Base-by-base conservation (phyloP, 2,329 filamentous ascomycete species). In the Colletotrichum musae region DNA sequence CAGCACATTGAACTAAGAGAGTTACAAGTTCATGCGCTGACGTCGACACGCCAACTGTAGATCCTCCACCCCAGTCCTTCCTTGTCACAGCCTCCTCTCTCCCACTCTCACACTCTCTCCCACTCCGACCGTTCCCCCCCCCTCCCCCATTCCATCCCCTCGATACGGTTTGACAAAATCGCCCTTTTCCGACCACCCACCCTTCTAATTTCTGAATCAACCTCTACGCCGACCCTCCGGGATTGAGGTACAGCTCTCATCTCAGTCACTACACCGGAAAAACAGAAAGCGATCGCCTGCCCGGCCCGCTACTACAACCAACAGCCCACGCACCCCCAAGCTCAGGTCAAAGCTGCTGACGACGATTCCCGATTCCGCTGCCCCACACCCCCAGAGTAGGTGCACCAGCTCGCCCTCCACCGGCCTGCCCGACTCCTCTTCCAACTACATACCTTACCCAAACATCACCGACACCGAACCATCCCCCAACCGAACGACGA, bases 21-120 rank as follows among this genome's bases (percentile, higher is more conserved):
- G 70, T 64, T 58, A 73, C 72, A 73, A 73, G 70, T 79, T 81
- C 77, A 82, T 82, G 82, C 83, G 81, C 83, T 86, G 84, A 86
- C 84, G 83, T 86, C 82, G 83, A 80, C 80, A 77, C 80, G 75
- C 79, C 74, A 77, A 76, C 76, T 77, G 75, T 75, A 73, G 76
- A 79, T 80, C 78, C 77, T 77, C 75, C 64, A 47, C 58, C 59
- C 59, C 63, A 47, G 52, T 48, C 53, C 65, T 36, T 39, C 61
- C 51, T 65, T 61, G 51, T 68, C 67, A 70, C 67, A 70, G 67
- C 63, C 63, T 51, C 43, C 54, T 51, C 16, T 18, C 47, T 50
- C 47, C 10, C 18, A 7, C 47, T 50, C 18, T 50, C 47, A 12
- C 47, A 47, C 39, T 61, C 36, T 24, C 39, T 65, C 21, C 21